Evolutionary conservation across 2,329 filamentous ascomycete genomes (phyloP).

Genomic region (Trichoderma sp.): DNA sequence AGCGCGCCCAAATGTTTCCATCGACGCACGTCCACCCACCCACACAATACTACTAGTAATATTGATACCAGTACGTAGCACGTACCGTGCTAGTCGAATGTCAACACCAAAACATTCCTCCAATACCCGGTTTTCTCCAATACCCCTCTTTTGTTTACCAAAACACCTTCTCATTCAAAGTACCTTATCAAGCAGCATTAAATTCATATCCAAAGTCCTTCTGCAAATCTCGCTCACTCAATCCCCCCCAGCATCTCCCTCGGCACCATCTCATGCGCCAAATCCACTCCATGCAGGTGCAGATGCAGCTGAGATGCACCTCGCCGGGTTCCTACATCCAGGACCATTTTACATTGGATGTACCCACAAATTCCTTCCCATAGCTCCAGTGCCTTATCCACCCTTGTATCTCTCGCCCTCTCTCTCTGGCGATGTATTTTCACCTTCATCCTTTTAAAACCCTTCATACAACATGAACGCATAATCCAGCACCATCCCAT

Average conservation of each 20-base stretch:
- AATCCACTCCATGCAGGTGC: not conserved
- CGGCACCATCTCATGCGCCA: not conserved
- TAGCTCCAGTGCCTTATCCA: not conserved
- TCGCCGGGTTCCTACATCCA: not conserved
- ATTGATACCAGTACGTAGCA: too few relatives aligned
- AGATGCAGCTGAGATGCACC: not conserved
- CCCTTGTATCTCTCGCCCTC: not conserved
- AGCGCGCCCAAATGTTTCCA: not conserved
- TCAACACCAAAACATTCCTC: not conserved
- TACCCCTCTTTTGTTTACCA: not conserved
- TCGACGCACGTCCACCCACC: not conserved
- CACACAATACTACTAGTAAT: not conserved
- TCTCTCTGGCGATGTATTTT: not conserved
- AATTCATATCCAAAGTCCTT: not conserved
- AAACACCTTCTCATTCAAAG: not conserved
- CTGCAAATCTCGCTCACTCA: too few relatives aligned
- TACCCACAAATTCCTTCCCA: not conserved
- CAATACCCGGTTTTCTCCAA: not conserved
- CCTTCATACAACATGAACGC: too few relatives aligned
- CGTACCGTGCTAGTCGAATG: too few relatives aligned
- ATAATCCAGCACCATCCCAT: not conserved
- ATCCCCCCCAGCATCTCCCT: too few relatives aligned
- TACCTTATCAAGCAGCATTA: too few relatives aligned
- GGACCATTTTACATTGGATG: not conserved
- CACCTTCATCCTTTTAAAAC: not conserved